phyloP scores from a whole-genome alignment of 2,329 filamentous ascomycete species.

The Knoxdaviesia proteae region DNA sequence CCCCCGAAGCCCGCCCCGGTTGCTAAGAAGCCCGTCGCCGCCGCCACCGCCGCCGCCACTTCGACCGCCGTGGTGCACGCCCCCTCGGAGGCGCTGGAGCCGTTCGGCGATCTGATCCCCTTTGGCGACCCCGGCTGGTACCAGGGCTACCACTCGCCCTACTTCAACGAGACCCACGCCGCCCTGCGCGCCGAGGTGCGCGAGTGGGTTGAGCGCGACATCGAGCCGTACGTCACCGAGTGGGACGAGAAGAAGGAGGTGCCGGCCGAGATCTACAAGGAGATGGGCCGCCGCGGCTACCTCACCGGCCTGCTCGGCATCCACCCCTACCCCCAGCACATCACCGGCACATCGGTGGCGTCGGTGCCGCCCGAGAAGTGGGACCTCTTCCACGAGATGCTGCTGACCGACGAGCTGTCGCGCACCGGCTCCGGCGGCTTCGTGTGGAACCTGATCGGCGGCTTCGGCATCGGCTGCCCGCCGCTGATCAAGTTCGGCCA shows the following conservation, averaged over 20 bases:
- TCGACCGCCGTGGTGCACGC: constrained; percentile 7
- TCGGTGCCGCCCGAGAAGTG: constrained; percentile 72
- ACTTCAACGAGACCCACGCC: constrained; percentile 87
- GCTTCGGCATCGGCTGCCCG: constrained; percentile 88
- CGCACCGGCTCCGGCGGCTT: constrained; percentile 77
- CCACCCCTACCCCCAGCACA: constrained; percentile 59
- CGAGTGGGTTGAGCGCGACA: constrained; percentile 72
- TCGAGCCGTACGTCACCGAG: constrained; percentile 81
- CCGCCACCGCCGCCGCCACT: constrained; percentile 13
- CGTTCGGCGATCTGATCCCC: constrained; percentile 70
- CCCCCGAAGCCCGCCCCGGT: constrained; percentile 27
- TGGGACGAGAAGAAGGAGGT: constrained; percentile 95
- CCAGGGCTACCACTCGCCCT: constrained; percentile 85
- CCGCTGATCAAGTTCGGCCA: constrained; percentile 83
- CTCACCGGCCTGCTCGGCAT: constrained; percentile 78
- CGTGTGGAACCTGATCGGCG: constrained; percentile 91
- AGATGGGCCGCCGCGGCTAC: constrained; percentile 85
- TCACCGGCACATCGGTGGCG: constrained; percentile 45
- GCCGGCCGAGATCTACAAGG: constrained; percentile 76
- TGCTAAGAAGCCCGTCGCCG: constrained; percentile 14
- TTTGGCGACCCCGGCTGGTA: constrained; percentile 92
- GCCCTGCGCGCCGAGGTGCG: constrained; percentile 80
- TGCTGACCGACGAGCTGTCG: constrained; percentile 85
- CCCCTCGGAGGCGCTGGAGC: constrained; percentile 49
- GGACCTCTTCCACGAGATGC: constrained; percentile 97